phyloP scores from a whole-genome alignment of 2,329 filamentous ascomycete genomes.

The Trichoderma atroviride region DNA sequence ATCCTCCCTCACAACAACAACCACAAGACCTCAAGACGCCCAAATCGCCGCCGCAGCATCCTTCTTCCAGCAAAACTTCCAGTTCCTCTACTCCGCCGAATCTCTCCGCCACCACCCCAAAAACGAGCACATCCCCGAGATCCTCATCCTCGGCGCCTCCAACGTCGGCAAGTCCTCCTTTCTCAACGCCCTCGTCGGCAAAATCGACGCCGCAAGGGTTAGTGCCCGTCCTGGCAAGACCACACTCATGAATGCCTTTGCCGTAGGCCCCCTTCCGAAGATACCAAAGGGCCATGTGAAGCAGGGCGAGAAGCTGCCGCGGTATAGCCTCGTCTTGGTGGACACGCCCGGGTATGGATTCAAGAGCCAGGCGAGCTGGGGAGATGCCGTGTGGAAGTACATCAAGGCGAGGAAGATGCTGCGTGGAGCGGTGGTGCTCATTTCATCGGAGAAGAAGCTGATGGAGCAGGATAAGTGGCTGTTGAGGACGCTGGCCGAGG shows the following conservation, averaged over 20 bases:
- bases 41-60: constrained; percentile 35
- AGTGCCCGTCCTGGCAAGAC: constrained; percentile 57
- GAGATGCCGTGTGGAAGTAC: constrained; percentile 55
- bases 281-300: constrained; percentile 34
- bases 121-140: constrained; percentile 59
- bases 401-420: constrained; percentile 50
- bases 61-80: constrained; percentile 39
- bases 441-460: constrained; percentile 56
- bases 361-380: constrained; percentile 53
- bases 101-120: constrained; percentile 51
- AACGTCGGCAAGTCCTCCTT: constrained; percentile 91
- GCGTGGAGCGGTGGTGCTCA: constrained; percentile 55
- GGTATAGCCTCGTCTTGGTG: constrained; percentile 52
- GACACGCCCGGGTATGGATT: constrained; percentile 57
- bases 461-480: constrained; percentile 52
- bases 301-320: constrained; percentile 46
- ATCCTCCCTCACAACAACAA: constrained; percentile 25
- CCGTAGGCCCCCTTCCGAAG: constrained; percentile 49
- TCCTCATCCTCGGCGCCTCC: constrained; percentile 82
- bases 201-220: constrained; percentile 49
- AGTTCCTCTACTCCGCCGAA: constrained; percentile 55
- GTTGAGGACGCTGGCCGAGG: constrained; percentile 50
- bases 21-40: constrained; percentile 30
- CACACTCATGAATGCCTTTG: constrained; percentile 58
- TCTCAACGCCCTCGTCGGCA: constrained; percentile 75